Conservation (phyloP, 805 yeast genomes). For the Wickerhamiella allomyrinae region DNA sequence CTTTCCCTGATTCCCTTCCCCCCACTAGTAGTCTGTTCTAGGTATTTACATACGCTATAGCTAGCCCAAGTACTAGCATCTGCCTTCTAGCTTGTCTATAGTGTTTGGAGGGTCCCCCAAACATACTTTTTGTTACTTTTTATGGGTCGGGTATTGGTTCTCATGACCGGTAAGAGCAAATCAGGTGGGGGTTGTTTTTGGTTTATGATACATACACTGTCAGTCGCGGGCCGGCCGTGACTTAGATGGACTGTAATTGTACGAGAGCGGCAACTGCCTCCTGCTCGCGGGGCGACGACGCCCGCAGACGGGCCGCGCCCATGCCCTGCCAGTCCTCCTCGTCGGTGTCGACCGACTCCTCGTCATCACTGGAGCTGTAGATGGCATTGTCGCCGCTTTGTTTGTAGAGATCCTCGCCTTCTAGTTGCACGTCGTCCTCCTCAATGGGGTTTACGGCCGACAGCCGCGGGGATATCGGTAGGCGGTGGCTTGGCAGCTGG, state of each 20-base stretch:
- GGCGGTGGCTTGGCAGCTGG: constrained; percentile 17
- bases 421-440: constrained; percentile 22
- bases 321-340: constrained; percentile 94
- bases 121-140: too few species aligned
- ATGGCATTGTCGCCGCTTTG: constrained; percentile 3
- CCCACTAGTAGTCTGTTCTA: not conserved
- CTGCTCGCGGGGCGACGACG: constrained; percentile 29
- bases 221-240: too few species aligned
- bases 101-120: too few species aligned
- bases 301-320: constrained; percentile 58
- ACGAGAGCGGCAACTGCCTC: constrained; percentile 55
- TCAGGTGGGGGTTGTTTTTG: too few species aligned
- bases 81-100: too few species aligned
- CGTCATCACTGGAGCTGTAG: constrained; percentile 14
- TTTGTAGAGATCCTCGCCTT: constrained; percentile 20
- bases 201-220: too few species aligned
- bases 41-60: not conserved
- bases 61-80: too few species aligned
- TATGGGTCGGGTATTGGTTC: too few species aligned
- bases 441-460: constrained; percentile 21
- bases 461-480: constrained; percentile 25
- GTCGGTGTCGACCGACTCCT: constrained; percentile 51
- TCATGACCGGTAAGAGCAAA: too few species aligned
- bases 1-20: not conserved
- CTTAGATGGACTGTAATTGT: constrained; percentile 31